Percentiles rank a stretch among this genome's conserved stretches.
Conservation (phyloP, 1,139 yeast species). For the Suhomyces bokatorum region DNA sequence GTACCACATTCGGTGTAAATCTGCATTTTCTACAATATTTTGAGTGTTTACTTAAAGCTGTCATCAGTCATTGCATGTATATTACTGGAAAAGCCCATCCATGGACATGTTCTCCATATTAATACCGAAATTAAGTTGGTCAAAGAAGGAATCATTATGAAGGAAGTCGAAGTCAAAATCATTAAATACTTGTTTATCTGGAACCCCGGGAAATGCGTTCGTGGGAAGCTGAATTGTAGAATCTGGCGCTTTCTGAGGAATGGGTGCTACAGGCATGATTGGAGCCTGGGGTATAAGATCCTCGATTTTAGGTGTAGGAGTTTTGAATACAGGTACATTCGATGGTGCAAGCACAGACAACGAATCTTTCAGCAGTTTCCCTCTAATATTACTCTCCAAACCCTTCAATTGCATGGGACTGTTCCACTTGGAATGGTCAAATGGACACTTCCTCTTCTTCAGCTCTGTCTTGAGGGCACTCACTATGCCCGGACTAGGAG, state of each 20-base stretch:
- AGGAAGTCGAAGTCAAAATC: slow-evolving; percentile 38
- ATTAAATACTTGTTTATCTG: slow-evolving; percentile 17
- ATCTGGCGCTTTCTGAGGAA: slow-evolving; percentile 4
- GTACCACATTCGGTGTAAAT: too few relatives aligned
- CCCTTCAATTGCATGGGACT: slow-evolving; percentile 19
- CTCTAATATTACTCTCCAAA: slow-evolving; percentile 32
- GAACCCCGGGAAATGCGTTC: slow-evolving; percentile 8
- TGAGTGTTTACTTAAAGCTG: not conserved
- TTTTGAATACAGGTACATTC: slow-evolving; percentile 7
- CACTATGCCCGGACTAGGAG: not conserved
- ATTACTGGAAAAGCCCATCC: slow-evolving; percentile 9
- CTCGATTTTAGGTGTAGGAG: slow-evolving; percentile 8
- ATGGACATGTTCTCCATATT: slow-evolving; percentile 14
- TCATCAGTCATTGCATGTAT: not conserved
- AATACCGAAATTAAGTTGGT: slow-evolving; percentile 18
- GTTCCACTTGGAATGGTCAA: slow-evolving; percentile 28
- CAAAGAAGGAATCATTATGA: slow-evolving; percentile 29
- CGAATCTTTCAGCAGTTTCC: slow-evolving; percentile 10
- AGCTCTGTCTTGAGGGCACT: slow-evolving; percentile 1
- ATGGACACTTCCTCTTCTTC: slow-evolving; percentile 33
- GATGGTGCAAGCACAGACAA: slow-evolving; percentile 1
- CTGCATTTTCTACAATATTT: too few relatives aligned
- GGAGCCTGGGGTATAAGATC: slow-evolving; percentile 4
- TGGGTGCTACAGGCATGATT: slow-evolving; percentile 1
- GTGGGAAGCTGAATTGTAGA: not conserved